Percentiles rank a stretch among this genome's conserved stretches.
phyloP scores from a whole-genome alignment of 768 basidiomycete genomes.

The Pisolithus orientalis region DNA sequence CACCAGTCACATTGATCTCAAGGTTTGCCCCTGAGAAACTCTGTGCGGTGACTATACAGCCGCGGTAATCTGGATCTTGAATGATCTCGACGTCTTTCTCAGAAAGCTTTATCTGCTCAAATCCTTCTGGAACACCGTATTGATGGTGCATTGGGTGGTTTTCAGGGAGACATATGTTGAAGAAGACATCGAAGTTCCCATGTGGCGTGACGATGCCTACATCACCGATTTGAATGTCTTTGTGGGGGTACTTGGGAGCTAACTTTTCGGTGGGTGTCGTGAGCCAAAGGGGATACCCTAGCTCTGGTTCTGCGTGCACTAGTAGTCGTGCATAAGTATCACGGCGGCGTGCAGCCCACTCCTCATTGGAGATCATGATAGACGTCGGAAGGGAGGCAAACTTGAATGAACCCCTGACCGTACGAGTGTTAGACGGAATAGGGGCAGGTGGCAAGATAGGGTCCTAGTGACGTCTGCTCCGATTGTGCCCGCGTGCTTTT shows the following conservation, averaged over 20 bases:
- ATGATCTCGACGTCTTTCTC: not conserved
- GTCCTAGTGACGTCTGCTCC: no score
- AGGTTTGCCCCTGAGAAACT: not conserved
- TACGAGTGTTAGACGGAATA: no score
- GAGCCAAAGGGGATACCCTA: conserved; percentile 27
- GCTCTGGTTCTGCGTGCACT: conserved; percentile 4
- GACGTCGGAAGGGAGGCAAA: no score
- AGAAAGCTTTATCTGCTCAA: conserved; percentile 13
- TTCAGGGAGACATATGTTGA: conserved; percentile 28
- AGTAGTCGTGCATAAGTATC: conserved; percentile 12
- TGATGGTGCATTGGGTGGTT: conserved; percentile 21
- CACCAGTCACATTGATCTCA: not conserved
- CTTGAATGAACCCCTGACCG: no score
- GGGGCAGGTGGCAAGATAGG: no score
- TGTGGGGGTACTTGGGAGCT: conserved; percentile 14
- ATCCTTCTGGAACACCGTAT: conserved; percentile 16
- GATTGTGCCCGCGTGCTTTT: no score
- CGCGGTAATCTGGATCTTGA: not conserved
- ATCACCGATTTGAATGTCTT: conserved; percentile 30
- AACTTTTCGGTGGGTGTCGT: conserved; percentile 20
- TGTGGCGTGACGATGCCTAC: conserved; percentile 22
- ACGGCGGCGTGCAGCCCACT: not conserved
- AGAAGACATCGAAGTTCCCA: conserved; percentile 27
- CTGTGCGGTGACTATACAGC: not conserved
- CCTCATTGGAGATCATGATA: no score